Base-by-base conservation (phyloP, 1,284 basidiomycete genomes). In the Neonothopanus nambi region DNA sequence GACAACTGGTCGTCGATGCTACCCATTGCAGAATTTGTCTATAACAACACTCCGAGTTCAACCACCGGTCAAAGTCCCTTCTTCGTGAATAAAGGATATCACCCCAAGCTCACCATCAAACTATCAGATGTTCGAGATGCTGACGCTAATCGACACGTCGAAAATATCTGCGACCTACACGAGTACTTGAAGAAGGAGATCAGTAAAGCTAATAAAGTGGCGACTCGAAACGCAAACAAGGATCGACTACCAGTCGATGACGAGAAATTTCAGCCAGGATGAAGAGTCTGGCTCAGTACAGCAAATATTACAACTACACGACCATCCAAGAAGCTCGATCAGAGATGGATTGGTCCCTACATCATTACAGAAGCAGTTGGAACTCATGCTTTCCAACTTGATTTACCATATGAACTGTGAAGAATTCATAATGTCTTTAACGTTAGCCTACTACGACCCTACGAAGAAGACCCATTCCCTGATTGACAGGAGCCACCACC, bases 331-430 rank as follows among this genome's bases (percentile, higher is more conserved):
- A 66, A 28, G 38, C 26, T 62, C 1, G 52, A 53, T 17, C 43
- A 57, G 13, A 42, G 26, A 17, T 6, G 20, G n/a, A 23, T 20
- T 12, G 41, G 41, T 12, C 41, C 41, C 6, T 66, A 65, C 23
- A 50, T 45, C 1, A 57, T 66, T 5, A 23, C 64, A 0, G 42
- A 48, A 11, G 60, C 60, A 13, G 54, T 61, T 15, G 58, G 61
- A 0, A 23, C 42, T 1, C 41, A 50, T 3, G 53, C 59, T 0
- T 66, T 43, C 17, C 52, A 56, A 15, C 39, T 67, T 0, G 12
- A 26, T 0, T 42, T 67, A 0, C 61, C 60, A 0, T 0, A 1
- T 0, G 52, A 50, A 0, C 61, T 61, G 59, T 49, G 51, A 36
- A 40, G 23, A 13, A 56, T 65, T 1, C 53, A 64, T 13, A 61